These are phyloP conservation scores for Gastrolobium bilobum DNA, from an alignment of 306 rosid genomes.

Conservation along the genomic window DNA sequence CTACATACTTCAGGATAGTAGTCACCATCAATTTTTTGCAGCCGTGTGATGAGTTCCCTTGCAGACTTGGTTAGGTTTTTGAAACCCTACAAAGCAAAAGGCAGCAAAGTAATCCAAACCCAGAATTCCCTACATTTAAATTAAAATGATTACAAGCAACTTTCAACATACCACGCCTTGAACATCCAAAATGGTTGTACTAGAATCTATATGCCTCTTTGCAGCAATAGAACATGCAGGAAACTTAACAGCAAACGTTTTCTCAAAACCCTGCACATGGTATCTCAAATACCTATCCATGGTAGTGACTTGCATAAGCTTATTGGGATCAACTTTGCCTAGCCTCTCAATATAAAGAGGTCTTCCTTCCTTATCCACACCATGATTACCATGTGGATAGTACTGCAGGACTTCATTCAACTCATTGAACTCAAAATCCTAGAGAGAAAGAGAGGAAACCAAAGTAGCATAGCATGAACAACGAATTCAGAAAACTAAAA, in stretches of 20 bases:
- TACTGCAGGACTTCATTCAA: slow-evolving; percentile 71
- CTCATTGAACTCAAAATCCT: slow-evolving; percentile 91
- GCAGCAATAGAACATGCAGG: slow-evolving; percentile 96
- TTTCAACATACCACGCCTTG: slow-evolving; percentile 82
- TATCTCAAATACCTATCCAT: slow-evolving; percentile 81
- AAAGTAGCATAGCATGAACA: slow-evolving; percentile 27
- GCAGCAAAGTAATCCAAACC: slow-evolving; percentile 30
- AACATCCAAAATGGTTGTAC: slow-evolving; percentile 90
- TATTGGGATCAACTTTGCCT: slow-evolving; percentile 86
- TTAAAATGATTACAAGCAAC: slow-evolving; percentile 34
- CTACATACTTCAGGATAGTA: slow-evolving; percentile 88
- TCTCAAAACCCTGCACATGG: slow-evolving; percentile 93
- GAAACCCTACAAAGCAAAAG: slow-evolving; percentile 68
- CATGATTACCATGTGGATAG: slow-evolving; percentile 95
- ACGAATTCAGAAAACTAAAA: slow-evolving; percentile 18
- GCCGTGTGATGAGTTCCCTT: slow-evolving; percentile 76
- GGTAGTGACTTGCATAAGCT: slow-evolving; percentile 83
- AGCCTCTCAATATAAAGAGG: slow-evolving; percentile 90
- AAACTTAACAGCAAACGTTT: slow-evolving; percentile 79
- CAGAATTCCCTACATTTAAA: slow-evolving; percentile 20
- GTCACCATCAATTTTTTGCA: slow-evolving; percentile 92
- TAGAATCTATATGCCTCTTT: slow-evolving; percentile 90
- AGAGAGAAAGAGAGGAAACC: slow-evolving; percentile 40
- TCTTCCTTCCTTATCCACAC: slow-evolving; percentile 92
- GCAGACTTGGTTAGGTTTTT: slow-evolving; percentile 85